Conservation (phyloP, 2,329 filamentous ascomycete species). For the Beauveria brongniartii region DNA sequence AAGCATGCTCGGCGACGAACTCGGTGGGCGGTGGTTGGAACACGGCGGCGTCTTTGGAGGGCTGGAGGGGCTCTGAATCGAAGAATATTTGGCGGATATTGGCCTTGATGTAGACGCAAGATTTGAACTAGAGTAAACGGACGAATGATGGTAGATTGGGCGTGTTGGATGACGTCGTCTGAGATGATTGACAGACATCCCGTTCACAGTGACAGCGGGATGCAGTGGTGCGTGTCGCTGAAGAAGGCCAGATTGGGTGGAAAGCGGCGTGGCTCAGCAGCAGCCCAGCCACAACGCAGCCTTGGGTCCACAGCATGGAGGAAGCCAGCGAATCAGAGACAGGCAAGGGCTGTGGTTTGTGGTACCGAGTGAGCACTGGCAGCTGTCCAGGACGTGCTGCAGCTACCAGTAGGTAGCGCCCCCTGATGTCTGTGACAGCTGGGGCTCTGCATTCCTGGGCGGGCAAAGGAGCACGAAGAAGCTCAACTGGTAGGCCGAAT, state of each 20-base stretch:
- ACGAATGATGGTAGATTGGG: background rate
- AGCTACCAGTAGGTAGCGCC: background rate
- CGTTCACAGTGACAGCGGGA: background rate
- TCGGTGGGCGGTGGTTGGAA: background rate
- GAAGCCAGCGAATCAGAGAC: background rate
- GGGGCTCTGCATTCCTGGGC: background rate
- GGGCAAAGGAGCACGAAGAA: background rate
- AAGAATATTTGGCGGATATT: no score
- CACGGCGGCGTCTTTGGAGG: background rate
- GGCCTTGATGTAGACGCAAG: no score
- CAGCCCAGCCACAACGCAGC: background rate
- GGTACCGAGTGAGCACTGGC: background rate
- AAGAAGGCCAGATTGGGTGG: background rate
- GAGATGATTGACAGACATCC: background rate
- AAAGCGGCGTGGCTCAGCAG: background rate
- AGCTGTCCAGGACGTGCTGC: background rate
- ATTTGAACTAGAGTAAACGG: no score
- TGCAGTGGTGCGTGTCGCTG: background rate
- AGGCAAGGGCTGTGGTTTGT: background rate
- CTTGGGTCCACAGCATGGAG: background rate
- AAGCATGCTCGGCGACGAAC: background rate
- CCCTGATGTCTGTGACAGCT: background rate
- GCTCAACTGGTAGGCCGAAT: background rate
- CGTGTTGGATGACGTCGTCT: background rate
- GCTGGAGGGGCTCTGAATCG: background rate